These are phyloP conservation scores for Fusarium luffae DNA, from an alignment of 2,329 filamentous ascomycete species.

Conservation along the genomic window DNA sequence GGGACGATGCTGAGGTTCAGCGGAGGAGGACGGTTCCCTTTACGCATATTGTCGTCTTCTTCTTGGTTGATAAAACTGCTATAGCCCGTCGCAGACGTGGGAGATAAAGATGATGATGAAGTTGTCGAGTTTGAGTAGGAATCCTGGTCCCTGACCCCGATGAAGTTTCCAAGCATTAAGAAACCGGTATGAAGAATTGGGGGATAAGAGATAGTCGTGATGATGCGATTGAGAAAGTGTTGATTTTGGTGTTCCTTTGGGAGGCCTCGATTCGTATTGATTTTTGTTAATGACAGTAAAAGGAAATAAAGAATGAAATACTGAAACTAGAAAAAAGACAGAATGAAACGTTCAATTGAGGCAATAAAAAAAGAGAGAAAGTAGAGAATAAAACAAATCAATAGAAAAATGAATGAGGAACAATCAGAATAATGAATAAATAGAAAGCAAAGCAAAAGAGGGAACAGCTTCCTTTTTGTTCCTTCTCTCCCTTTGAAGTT, in stretches of 20 bases:
- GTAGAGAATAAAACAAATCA: background rate
- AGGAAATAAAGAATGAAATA: conserved; percentile 18
- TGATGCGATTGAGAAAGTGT: background rate
- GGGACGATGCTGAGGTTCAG: conserved; percentile 49
- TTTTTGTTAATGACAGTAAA: conserved; percentile 6
- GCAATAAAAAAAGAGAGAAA: background rate
- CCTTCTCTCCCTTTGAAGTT: background rate
- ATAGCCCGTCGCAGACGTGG: conserved; percentile 30
- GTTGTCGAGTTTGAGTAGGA: conserved; percentile 24
- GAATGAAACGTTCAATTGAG: background rate
- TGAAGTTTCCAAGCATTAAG: conserved; percentile 35
- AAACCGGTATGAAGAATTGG: conserved; percentile 4
- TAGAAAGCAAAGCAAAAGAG: background rate
- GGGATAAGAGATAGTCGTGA: background rate
- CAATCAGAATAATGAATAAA: background rate
- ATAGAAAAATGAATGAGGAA: background rate
- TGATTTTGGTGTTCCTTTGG: background rate
- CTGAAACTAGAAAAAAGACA: background rate
- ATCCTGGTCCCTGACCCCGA: conserved; percentile 26
- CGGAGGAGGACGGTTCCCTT: conserved; percentile 47
- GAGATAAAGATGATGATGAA: background rate
- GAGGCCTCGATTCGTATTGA: conserved; percentile 19
- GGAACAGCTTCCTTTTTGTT: background rate
- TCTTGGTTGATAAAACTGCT: conserved; percentile 15
- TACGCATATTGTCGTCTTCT: conserved; percentile 44